Evolutionary conservation across 2,329 filamentous ascomycete genomes (phyloP).

Genomic region (Pestalotiopsis sp.): DNA sequence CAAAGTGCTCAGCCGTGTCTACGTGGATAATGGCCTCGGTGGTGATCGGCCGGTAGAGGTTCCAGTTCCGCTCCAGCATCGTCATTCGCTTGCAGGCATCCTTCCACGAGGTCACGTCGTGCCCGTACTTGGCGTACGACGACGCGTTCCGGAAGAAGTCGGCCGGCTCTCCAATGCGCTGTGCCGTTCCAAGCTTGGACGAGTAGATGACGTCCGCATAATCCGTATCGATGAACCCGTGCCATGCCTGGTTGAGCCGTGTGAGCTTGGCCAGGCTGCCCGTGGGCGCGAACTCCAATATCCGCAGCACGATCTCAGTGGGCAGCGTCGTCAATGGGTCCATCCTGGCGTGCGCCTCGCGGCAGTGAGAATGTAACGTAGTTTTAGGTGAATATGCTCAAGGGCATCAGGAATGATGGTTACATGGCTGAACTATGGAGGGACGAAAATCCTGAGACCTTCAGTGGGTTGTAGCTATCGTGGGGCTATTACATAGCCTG

Average conservation of each 20-base stretch:
- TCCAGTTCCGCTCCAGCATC: constrained; percentile 42
- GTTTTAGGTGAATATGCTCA: neutral
- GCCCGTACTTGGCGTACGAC: constrained; percentile 36
- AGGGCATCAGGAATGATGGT: neutral
- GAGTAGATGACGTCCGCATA: constrained; percentile 24
- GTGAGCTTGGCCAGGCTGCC: constrained; percentile 18
- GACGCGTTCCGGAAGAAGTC: constrained; percentile 12
- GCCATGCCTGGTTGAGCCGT: constrained; percentile 19
- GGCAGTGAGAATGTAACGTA: neutral
- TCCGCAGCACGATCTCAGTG: constrained; percentile 23
- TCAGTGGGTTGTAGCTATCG: constrained; percentile 8
- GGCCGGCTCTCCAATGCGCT: constrained; percentile 9
- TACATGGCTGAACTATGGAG: neutral
- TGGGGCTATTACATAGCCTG: constrained; percentile 8
- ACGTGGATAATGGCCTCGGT: constrained; percentile 38
- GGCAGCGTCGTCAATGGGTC: constrained; percentile 22
- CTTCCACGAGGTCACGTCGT: constrained; percentile 41
- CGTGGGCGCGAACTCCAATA: constrained; percentile 22
- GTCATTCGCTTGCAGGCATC: constrained; percentile 44
- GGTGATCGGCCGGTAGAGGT: constrained; percentile 30
- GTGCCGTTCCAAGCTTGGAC: constrained; percentile 8
- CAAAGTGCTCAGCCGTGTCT: constrained; percentile 40
- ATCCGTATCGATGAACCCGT: constrained; percentile 21
- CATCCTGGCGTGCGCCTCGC: neutral
- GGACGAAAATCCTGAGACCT: neutral